These are phyloP conservation scores for Fistulinella cinereoalba DNA, from an alignment of 1,284 basidiomycete genomes.

Conservation along the genomic window DNA sequence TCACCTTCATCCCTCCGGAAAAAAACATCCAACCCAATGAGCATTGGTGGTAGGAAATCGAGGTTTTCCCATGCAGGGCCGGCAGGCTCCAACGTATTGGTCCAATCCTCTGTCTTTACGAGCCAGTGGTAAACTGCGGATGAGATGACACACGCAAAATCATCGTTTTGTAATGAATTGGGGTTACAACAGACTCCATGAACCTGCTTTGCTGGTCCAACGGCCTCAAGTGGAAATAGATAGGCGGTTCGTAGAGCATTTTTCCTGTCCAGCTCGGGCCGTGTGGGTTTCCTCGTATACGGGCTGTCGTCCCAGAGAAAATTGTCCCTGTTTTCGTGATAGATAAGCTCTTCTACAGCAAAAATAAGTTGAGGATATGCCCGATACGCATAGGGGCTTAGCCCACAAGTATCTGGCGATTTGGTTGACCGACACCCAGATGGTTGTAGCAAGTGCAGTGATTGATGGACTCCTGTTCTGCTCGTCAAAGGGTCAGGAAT, in stretches of 20 bases:
- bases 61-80: neutral
- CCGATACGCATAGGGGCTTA: neutral
- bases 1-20: no score
- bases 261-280: neutral
- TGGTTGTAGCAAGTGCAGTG: slow-evolving; percentile 38
- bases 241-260: neutral
- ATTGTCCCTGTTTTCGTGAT: neutral
- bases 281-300: neutral
- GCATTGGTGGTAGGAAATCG: neutral
- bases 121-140: neutral
- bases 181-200: neutral
- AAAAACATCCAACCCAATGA: neutral
- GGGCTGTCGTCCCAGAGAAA: neutral
- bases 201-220: neutral
- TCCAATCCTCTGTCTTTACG: neutral
- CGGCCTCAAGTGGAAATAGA: neutral
- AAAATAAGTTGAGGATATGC: neutral
- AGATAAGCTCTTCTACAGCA: neutral
- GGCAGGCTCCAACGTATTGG: neutral
- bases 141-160: neutral
- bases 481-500: slow-evolving; percentile 44
- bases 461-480: slow-evolving; percentile 46
- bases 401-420: neutral
- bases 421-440: slow-evolving; percentile 38
- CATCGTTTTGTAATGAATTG: neutral